These are phyloP conservation scores for Ceratocystis huliohia DNA, from an alignment of 2,329 filamentous ascomycete species.

Conservation along the genomic window DNA sequence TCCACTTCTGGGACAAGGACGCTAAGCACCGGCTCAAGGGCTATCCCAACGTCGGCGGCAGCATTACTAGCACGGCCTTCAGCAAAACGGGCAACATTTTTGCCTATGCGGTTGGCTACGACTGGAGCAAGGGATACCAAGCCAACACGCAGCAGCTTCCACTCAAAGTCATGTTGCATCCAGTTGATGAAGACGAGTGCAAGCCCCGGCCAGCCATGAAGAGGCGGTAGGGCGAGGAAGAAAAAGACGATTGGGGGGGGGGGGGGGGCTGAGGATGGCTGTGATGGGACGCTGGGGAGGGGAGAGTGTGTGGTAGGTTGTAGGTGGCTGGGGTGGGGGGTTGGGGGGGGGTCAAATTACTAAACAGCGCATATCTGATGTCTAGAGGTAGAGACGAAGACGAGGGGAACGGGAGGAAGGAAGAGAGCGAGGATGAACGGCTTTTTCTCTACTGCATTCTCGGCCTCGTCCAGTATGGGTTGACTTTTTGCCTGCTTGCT, in stretches of 20 bases:
- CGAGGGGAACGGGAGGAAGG: too few species aligned
- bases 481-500: background rate
- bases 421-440: too few species aligned
- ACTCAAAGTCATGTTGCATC: constrained; percentile 76
- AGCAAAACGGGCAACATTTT: constrained; percentile 74
- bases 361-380: too few species aligned
- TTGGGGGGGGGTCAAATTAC: too few species aligned
- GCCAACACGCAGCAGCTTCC: constrained; percentile 63
- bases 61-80: constrained; percentile 86
- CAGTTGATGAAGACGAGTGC: constrained; percentile 51
- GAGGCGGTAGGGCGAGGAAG: constrained; percentile 37
- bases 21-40: constrained; percentile 83
- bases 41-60: constrained; percentile 70
- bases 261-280: too few species aligned
- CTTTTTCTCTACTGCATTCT: too few species aligned
- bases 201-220: constrained; percentile 48
- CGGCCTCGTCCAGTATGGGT: too few species aligned
- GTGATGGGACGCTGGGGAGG: too few species aligned
- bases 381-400: too few species aligned
- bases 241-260: background rate
- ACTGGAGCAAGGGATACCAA: constrained; percentile 95
- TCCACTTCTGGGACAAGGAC: constrained; percentile 93
- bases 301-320: too few species aligned
- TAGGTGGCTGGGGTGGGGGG: too few species aligned
- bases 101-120: constrained; percentile 84